Percentiles rank a stretch among this genome's conserved stretches.
Conservation (phyloP, 345 rosid genomes). For the Eucalyptus camaldulensis region DNA sequence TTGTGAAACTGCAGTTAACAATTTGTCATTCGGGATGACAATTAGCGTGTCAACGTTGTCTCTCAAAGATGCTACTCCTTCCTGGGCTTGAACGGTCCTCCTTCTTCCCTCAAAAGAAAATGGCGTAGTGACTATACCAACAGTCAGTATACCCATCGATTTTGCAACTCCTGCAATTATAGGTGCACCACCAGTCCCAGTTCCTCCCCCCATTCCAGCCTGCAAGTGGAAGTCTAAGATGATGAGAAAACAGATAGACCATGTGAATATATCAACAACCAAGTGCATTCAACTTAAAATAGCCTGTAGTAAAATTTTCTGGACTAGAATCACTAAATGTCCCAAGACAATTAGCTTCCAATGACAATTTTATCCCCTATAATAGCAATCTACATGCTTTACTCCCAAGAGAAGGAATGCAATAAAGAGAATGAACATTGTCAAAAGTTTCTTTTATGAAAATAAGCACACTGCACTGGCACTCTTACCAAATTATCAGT, state of each 20-base stretch:
- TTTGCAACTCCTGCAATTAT: slow-evolving; percentile 90
- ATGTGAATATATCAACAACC: background rate
- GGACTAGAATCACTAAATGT: background rate
- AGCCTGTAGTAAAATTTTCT: background rate
- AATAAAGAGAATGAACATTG: background rate
- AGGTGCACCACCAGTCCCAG: slow-evolving; percentile 97
- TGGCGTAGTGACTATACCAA: slow-evolving; percentile 93
- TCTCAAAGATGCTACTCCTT: slow-evolving; percentile 88
- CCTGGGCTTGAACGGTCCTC: slow-evolving; percentile 92
- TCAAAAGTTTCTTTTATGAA: background rate
- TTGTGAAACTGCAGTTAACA: slow-evolving; percentile 76
- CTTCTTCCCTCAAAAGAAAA: slow-evolving; percentile 96
- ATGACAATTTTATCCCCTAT: background rate
- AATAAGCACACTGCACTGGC: background rate
- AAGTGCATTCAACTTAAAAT: background rate
- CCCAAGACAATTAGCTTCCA: background rate
- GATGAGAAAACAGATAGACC: background rate
- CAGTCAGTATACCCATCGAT: slow-evolving; percentile 93
- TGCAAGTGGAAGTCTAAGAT: slow-evolving; percentile 1
- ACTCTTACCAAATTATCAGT: background rate
- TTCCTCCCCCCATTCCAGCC: slow-evolving; percentile 99
- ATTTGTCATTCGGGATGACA: slow-evolving; percentile 96
- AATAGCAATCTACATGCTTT: background rate
- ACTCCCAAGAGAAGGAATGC: background rate
- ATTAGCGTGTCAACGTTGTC: slow-evolving; percentile 90